These are phyloP conservation scores for Cordyceps cateniannulata DNA, from an alignment of 2,329 filamentous ascomycete species.

Conservation along the genomic window DNA sequence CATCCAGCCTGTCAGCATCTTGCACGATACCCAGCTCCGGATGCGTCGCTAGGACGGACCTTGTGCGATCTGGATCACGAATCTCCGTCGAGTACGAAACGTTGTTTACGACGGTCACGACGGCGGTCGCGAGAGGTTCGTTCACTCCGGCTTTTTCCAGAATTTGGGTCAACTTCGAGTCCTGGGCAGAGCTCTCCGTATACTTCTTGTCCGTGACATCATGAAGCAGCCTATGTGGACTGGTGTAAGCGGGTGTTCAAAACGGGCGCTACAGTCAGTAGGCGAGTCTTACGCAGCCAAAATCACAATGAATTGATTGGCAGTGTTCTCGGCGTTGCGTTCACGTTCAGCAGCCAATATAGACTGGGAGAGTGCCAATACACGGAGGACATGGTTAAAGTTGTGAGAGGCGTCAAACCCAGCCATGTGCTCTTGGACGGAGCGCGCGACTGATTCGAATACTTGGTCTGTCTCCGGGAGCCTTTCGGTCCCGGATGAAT, in stretches of 20 bases:
- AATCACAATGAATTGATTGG: not conserved
- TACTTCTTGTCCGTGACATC: slow-evolving; percentile 92
- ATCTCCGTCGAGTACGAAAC: slow-evolving; percentile 75
- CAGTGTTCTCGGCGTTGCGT: slow-evolving; percentile 12
- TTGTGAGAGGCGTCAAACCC: slow-evolving; percentile 83
- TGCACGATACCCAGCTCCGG: slow-evolving; percentile 70
- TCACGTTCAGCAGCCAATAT: slow-evolving; percentile 48
- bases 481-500: no score
- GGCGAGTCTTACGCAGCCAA: not conserved
- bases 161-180: slow-evolving; percentile 49
- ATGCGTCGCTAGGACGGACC: slow-evolving; percentile 50
- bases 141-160: slow-evolving; percentile 52
- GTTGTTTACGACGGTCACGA: slow-evolving; percentile 66
- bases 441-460: not conserved
- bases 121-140: slow-evolving; percentile 51
- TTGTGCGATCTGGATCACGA: slow-evolving; percentile 54
- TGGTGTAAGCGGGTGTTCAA: no score
- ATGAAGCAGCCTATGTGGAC: slow-evolving; percentile 67
- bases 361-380: slow-evolving; percentile 61
- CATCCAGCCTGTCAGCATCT: slow-evolving; percentile 86
- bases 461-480: not conserved
- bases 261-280: not conserved
- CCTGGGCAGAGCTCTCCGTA: slow-evolving; percentile 49
- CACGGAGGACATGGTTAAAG: slow-evolving; percentile 75
- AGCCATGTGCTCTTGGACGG: slow-evolving; percentile 57